Base-by-base conservation (phyloP, 1,284 basidiomycete species). In the Ceratobasidium sp. region DNA sequence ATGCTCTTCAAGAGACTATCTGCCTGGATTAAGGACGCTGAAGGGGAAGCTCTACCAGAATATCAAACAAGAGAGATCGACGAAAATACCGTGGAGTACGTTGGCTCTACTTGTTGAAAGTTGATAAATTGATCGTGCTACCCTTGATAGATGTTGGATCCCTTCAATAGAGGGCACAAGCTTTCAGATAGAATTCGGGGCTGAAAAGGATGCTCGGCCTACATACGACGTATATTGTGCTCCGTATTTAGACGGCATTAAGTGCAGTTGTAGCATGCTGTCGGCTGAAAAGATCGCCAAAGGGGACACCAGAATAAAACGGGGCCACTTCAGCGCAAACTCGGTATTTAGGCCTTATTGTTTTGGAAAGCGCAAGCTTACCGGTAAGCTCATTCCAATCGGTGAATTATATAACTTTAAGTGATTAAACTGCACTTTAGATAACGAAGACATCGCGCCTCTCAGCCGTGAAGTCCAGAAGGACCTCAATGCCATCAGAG, bases 131-230 rank as follows among this genome's bases (percentile, higher is more conserved):
- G 2, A 11, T 14, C 30, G 46, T 9, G 18, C 47, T 21, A 13
- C 13, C 16, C 35, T 26, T 28, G n/a, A 21, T 16, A 66, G 50
- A 11, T 66, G 63, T 38, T 55, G 63, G 63, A 32, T 70, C 26
- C 66, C 66, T 8, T 70, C 66, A n/a, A 49, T 32, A 2, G 52
- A 70, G n/a, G 54, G 54, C 7, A 38, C 66, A 8, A 70, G 57
- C 30, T 70, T 70, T 26, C 41, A 58, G n/a, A 58, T 58, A 11
- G 18, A 30, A 18, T 70, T 16, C 21, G 18, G 30, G 14, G 7
- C 14, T 16, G 13, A n/a, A 9, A 7, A 11, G n/a, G 3, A 54
- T 13, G 35, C n/a, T 23, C 32, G 13, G 11, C 28, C 50, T 16
- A 30, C 32, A 18, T 43, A 41, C 13, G 38, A 8, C 28, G 7